These are phyloP conservation scores for Lentinula novae-zelandiae DNA, from an alignment of 1,284 basidiomycete species.

Conservation along the genomic window DNA sequence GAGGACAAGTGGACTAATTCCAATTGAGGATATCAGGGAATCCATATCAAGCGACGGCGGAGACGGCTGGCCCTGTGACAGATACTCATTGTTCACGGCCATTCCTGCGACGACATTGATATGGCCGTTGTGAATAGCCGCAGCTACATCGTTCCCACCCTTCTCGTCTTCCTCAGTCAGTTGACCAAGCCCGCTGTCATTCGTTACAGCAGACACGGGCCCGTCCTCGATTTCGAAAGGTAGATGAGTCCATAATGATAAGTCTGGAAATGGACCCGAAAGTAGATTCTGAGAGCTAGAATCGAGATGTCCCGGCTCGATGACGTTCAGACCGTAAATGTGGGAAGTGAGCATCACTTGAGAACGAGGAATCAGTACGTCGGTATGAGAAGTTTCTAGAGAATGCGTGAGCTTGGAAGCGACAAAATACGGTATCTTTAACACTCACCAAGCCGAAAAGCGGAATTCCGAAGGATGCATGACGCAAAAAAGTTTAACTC, in stretches of 20 bases:
- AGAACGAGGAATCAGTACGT: not conserved
- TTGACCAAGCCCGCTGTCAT: slow-evolving; percentile 10
- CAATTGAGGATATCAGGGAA: slow-evolving; percentile 56
- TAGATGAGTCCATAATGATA: slow-evolving; percentile 78
- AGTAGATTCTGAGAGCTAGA: slow-evolving; percentile 57
- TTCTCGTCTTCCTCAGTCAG: slow-evolving; percentile 30
- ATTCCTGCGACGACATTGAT: slow-evolving; percentile 55
- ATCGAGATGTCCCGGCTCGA: slow-evolving; percentile 46
- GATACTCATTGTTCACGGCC: slow-evolving; percentile 25
- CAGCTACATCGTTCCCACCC: slow-evolving; percentile 26
- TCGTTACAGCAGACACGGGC: slow-evolving; percentile 32
- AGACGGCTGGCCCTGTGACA: slow-evolving; percentile 19
- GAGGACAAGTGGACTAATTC: slow-evolving; percentile 50
- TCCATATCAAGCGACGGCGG: slow-evolving; percentile 48
- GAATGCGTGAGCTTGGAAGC: not conserved
- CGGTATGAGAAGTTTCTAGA: not conserved
- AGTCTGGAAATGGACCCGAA: slow-evolving; percentile 61
- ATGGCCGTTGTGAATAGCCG: slow-evolving; percentile 50
- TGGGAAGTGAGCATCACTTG: slow-evolving; percentile 37
- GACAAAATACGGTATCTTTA: not conserved
- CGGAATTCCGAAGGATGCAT: not conserved
- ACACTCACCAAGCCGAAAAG: not conserved
- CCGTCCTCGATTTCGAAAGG: slow-evolving; percentile 72
- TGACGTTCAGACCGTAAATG: slow-evolving; percentile 74
- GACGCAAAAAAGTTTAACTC: not conserved